These are phyloP conservation scores for Claviceps sp. DNA, from an alignment of 2,329 filamentous ascomycete genomes.

Conservation along the genomic window DNA sequence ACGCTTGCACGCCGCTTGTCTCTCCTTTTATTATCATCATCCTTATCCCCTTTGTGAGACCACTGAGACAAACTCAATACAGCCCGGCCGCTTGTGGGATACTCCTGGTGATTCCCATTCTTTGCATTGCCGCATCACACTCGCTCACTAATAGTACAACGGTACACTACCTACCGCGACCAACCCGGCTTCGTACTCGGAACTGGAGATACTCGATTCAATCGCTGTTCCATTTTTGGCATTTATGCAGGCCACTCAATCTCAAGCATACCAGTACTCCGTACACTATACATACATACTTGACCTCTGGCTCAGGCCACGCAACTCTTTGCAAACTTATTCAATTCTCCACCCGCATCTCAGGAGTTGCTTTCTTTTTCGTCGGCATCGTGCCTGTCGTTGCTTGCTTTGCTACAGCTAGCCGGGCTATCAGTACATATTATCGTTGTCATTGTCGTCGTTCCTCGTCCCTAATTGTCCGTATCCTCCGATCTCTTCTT, in stretches of 20 bases:
- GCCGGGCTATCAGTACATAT: neutral
- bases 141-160: neutral
- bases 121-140: neutral
- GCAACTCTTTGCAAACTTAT: neutral
- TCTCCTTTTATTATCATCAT: no score
- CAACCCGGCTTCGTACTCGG: neutral
- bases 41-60: no score
- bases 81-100: neutral
- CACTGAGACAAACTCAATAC: no score
- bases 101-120: constrained; percentile 3
- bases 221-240: neutral
- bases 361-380: neutral
- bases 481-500: neutral
- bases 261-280: neutral
- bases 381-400: neutral
- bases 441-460: neutral
- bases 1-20: no score
- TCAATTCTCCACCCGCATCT: neutral
- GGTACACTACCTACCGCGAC: neutral
- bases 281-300: neutral
- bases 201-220: neutral
- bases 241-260: neutral
- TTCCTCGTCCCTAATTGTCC: constrained; percentile 2
- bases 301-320: neutral
- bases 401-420: neutral